Percentiles rank a stretch among this genome's conserved stretches.
These are phyloP conservation scores for Arthrobotrys pseudoclavata DNA, from an alignment of 2,329 filamentous ascomycete species.

Conservation along the genomic window DNA sequence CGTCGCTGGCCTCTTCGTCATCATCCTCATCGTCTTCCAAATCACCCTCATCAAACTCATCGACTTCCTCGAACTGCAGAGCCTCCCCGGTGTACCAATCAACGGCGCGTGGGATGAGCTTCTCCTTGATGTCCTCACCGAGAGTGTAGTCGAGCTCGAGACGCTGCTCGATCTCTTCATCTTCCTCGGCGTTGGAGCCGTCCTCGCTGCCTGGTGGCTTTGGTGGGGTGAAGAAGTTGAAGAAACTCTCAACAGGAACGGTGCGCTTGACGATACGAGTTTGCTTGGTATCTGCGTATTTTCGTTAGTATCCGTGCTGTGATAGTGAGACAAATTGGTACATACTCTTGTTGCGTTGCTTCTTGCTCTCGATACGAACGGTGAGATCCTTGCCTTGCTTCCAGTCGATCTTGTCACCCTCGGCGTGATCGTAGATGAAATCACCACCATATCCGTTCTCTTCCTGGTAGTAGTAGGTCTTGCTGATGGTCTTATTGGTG, in stretches of 20 bases:
- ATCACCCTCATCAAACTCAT: conserved; percentile 84
- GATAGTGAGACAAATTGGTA: conserved; percentile 39
- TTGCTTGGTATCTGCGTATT: conserved; percentile 86
- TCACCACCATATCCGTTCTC: conserved; percentile 98
- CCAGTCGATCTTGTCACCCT: conserved; percentile 98
- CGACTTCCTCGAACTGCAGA: conserved; percentile 93
- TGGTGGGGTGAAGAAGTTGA: conserved; percentile 98
- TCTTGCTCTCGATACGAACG: conserved; percentile 96
- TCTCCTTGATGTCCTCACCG: conserved; percentile 99
- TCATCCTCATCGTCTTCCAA: conserved; percentile 95
- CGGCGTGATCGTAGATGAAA: conserved; percentile 99
- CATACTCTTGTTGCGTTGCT: conserved; percentile 99
- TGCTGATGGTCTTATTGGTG: conserved; percentile 95
- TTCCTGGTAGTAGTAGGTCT: conserved; percentile 99
- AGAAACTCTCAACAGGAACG: conserved; percentile 97
- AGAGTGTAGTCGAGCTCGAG: conserved; percentile 98
- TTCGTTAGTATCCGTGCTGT: conserved; percentile 66
- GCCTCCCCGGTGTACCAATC: conserved; percentile 99
- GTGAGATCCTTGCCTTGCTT: conserved; percentile 93
- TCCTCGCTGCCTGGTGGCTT: conserved; percentile 82
- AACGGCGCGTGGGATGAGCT: conserved; percentile 96
- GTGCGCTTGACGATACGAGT: conserved; percentile 99
- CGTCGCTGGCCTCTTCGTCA: conserved; percentile 84
- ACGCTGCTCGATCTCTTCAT: conserved; percentile 95
- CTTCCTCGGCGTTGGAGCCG: conserved; percentile 72